Percentiles rank a stretch among this genome's conserved stretches.
Evolutionary conservation across 345 rosid genomes (phyloP).

Genomic region (Carallia brachiata): DNA sequence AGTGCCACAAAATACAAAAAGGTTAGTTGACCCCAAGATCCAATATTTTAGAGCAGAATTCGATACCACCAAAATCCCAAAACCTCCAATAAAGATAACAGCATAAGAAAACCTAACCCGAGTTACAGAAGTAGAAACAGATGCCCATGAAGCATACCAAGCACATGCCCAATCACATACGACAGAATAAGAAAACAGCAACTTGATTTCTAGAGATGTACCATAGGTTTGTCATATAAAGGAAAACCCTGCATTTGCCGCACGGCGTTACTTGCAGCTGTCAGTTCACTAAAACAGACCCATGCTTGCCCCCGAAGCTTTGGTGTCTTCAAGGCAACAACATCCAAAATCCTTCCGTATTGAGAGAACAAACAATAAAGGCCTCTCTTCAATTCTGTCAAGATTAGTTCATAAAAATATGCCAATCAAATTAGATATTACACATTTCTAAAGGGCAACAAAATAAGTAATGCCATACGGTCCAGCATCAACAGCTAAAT

Average conservation of each 20-base stretch:
- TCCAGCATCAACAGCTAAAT: not conserved
- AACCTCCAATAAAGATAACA: too few relatives aligned
- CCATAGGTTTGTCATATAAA: conserved; percentile 96
- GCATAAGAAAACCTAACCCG: too few relatives aligned
- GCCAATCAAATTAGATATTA: not conserved
- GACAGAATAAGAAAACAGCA: not conserved
- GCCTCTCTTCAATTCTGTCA: conserved; percentile 89
- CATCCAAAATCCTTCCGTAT: conserved; percentile 95
- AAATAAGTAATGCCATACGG: not conserved
- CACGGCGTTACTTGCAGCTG: conserved; percentile 91
- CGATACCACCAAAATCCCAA: too few relatives aligned
- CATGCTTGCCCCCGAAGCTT: conserved; percentile 98
- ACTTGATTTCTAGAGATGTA: conserved; percentile 23
- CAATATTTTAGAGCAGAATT: too few relatives aligned
- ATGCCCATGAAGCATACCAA: not conserved
- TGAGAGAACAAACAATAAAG: conserved; percentile 93
- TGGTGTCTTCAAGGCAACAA: conserved; percentile 92
- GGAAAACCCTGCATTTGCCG: conserved; percentile 98
- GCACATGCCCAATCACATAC: not conserved
- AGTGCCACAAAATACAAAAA: too few relatives aligned
- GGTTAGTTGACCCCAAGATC: too few relatives aligned
- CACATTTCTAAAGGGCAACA: not conserved
- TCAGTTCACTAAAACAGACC: conserved; percentile 88
- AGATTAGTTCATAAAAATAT: not conserved
- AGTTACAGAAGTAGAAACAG: too few relatives aligned